Evolutionary conservation across 2,329 filamentous ascomycete species (phyloP).

Genomic region (Thielaviopsis euricoi): DNA sequence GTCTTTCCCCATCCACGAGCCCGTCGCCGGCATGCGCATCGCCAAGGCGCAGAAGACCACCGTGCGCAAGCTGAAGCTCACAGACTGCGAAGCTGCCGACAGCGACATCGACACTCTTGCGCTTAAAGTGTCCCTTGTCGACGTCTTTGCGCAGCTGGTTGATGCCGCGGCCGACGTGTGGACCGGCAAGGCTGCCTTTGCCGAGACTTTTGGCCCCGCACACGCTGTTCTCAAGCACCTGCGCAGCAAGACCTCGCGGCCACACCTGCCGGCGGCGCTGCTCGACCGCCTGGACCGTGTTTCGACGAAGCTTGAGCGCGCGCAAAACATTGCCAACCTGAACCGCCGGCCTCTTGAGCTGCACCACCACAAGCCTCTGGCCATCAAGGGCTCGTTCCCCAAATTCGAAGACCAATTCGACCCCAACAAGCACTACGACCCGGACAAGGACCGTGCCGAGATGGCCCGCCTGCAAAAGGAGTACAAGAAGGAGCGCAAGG

Average conservation of each 20-base stretch:
- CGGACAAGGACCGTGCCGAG: conserved; percentile 77
- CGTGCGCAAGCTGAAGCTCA: conserved; percentile 39
- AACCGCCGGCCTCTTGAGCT: conserved; percentile 66
- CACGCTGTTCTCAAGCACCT: conserved; percentile 43
- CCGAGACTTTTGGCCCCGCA: conserved; percentile 41
- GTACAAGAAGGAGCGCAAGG: conserved; percentile 91
- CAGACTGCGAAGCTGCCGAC: conserved; percentile 31
- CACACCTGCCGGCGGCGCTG: conserved; percentile 22
- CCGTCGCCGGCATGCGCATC: conserved; percentile 34
- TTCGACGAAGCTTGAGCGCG: conserved; percentile 30
- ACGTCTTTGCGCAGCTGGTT: conserved; percentile 48
- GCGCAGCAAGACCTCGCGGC: conserved; percentile 26
- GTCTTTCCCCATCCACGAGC: conserved; percentile 44
- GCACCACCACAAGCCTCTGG: conserved; percentile 73
- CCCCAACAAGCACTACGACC: conserved; percentile 93
- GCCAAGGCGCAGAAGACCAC: conserved; percentile 23
- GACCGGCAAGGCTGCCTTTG: conserved; percentile 59
- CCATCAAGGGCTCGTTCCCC: conserved; percentile 76
- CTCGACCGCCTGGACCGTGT: conserved; percentile 26
- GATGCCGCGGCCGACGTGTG: conserved; percentile 55
- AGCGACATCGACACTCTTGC: conserved; percentile 17
- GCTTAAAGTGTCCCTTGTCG: conserved; percentile 41
- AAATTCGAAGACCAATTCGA: conserved; percentile 96
- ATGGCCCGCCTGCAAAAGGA: conserved; percentile 70
- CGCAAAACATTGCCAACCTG: conserved; percentile 44